These are phyloP conservation scores for Sarocladiaceae sp. DNA, from an alignment of 2,329 filamentous ascomycete genomes.

Conservation along the genomic window DNA sequence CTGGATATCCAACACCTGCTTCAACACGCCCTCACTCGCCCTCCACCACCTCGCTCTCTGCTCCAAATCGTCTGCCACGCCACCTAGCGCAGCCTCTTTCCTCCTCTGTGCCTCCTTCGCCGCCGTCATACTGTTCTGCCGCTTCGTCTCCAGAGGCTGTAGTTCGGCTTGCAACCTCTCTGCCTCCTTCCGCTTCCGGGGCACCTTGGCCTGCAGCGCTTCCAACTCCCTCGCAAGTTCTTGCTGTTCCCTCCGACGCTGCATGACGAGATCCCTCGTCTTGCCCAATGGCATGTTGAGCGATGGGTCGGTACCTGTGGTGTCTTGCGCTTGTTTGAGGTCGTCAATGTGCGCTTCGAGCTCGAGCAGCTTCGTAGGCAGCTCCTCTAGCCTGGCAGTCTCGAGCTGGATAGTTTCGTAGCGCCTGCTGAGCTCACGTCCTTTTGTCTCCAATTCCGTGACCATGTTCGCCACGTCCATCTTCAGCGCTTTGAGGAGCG, in stretches of 20 bases:
- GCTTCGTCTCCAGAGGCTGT: constrained; percentile 60
- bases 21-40: constrained; percentile 59
- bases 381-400: constrained; percentile 39
- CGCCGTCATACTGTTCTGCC: constrained; percentile 56
- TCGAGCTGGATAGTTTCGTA: constrained; percentile 46
- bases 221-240: constrained; percentile 60
- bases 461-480: constrained; percentile 69
- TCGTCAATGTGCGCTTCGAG: constrained; percentile 42
- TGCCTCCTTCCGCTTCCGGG: constrained; percentile 59
- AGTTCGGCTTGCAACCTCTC: constrained; percentile 63
- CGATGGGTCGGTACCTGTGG: constrained; percentile 28
- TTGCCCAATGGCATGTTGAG: constrained; percentile 51
- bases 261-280: constrained; percentile 47
- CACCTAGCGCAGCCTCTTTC: constrained; percentile 59
- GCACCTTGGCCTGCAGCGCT: constrained; percentile 53
- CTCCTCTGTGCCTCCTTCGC: constrained; percentile 65
- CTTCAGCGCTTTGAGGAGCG: constrained; percentile 72
- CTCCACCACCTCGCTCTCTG: constrained; percentile 70
- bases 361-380: constrained; percentile 43
- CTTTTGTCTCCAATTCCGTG: constrained; percentile 60
- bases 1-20: constrained; percentile 54
- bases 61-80: constrained; percentile 66
- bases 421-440: constrained; percentile 48
- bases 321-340: constrained; percentile 35
- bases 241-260: constrained; percentile 42